These are phyloP conservation scores for Tylopilus sp. DNA, from an alignment of 768 basidiomycete species.

Conservation along the genomic window DNA sequence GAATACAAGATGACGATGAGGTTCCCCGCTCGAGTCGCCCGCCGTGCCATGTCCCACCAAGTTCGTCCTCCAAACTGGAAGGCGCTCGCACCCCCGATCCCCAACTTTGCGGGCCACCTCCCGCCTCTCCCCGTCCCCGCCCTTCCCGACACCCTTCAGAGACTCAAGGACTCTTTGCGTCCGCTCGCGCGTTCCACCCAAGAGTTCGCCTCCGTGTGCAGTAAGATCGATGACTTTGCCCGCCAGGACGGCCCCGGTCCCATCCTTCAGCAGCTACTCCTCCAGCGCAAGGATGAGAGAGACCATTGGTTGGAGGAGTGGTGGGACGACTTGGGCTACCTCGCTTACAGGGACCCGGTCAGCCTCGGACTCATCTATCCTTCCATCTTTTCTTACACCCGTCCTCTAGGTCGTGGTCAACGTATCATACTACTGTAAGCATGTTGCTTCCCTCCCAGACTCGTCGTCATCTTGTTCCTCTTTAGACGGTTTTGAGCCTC, in stretches of 20 bases:
- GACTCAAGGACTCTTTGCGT: conserved; percentile 65
- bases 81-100: conserved; percentile 55
- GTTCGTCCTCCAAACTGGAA: conserved; percentile 66
- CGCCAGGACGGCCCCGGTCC: conserved; percentile 38
- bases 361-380: conserved; percentile 16
- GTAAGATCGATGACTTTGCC: conserved; percentile 69
- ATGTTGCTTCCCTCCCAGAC: neutral
- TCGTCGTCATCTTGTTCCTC: conserved; percentile 7
- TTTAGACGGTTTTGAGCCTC: conserved; percentile 73
- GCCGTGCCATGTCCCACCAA: conserved; percentile 16
- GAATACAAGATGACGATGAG: conserved; percentile 3
- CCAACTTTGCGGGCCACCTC: conserved; percentile 71
- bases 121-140: conserved; percentile 74
- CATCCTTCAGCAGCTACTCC: conserved; percentile 62
- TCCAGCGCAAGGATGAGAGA: conserved; percentile 49
- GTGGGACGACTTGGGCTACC: conserved; percentile 88
- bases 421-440: conserved; percentile 90
- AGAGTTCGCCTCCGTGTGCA: conserved; percentile 52
- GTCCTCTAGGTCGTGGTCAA: conserved; percentile 70
- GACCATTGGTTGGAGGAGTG: conserved; percentile 89
- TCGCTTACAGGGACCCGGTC: conserved; percentile 84
- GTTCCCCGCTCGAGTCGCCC: neutral
- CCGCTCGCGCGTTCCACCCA: conserved; percentile 67
- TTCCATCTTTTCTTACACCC: conserved; percentile 1
- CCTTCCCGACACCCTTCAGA: conserved; percentile 59